Evolutionary conservation across 352 stramenopile species (phyloP).

Genomic region (Phytophthora hybrid): DNA sequence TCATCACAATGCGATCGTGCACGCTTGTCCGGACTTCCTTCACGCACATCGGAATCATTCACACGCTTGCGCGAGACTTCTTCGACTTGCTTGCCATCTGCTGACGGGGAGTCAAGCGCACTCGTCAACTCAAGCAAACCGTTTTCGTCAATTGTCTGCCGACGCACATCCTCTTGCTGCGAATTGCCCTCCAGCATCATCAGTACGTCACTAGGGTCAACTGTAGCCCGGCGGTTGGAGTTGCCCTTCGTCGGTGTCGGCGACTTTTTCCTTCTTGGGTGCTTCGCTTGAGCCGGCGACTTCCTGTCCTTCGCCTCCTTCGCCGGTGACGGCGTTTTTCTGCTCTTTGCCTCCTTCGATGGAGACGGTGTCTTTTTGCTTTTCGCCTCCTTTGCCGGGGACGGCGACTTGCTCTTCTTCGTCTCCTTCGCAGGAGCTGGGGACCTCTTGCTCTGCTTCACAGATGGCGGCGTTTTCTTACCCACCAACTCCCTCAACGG

Average conservation of each 20-base stretch:
- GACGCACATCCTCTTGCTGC: slow-evolving; percentile 36
- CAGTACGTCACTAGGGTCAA: slow-evolving; percentile 61
- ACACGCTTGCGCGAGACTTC: slow-evolving; percentile 43
- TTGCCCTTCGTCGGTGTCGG: slow-evolving; percentile 10
- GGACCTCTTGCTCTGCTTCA: not conserved
- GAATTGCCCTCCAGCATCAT: slow-evolving; percentile 21
- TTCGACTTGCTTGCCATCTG: slow-evolving; percentile 13
- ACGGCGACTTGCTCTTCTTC: slow-evolving; percentile 11
- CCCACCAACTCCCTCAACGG: not conserved
- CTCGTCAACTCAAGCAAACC: slow-evolving; percentile 52
- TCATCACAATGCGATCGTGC: not conserved
- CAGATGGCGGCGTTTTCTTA: not conserved
- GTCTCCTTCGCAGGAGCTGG: slow-evolving; percentile 9
- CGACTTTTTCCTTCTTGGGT: slow-evolving; percentile 12
- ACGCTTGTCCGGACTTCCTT: slow-evolving; percentile 29
- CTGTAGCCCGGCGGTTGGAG: slow-evolving; percentile 47
- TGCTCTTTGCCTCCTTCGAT: slow-evolving; percentile 18
- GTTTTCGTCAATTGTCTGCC: slow-evolving; percentile 70
- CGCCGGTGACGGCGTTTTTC: not conserved
- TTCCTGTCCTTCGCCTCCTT: slow-evolving; percentile 13
- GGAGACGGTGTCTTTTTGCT: slow-evolving; percentile 9
- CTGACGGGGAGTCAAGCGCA: slow-evolving; percentile 21
- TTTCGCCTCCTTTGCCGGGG: slow-evolving; percentile 16
- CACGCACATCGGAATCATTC: slow-evolving; percentile 23
- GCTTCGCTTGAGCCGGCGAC: slow-evolving; percentile 17